Conservation (phyloP, 257 asterid species). For the Eustoma russellianum region DNA sequence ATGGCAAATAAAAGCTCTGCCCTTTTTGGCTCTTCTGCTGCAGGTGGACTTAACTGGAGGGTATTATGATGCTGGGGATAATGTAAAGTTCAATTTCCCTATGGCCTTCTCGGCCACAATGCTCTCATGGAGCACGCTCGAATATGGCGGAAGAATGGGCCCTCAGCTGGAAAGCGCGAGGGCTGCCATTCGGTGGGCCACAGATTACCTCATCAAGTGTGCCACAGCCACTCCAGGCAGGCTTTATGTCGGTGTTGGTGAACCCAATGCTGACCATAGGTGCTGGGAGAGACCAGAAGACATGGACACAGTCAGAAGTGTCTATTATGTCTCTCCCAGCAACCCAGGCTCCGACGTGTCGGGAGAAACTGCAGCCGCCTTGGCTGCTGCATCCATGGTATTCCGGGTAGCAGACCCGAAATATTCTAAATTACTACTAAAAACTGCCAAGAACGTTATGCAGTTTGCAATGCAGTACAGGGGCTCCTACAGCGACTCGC, state of each 20-base stretch:
- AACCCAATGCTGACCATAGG: constrained; percentile 63
- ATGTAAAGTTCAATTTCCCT: constrained; percentile 78
- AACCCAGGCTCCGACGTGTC: constrained; percentile 94
- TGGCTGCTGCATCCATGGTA: constrained; percentile 82
- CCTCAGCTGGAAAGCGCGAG: constrained; percentile 32
- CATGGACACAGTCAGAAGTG: constrained; percentile 62
- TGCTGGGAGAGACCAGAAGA: constrained; percentile 96
- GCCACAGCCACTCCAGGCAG: constrained; percentile 61
- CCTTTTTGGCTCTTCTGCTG: background rate
- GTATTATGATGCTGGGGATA: constrained; percentile 89
- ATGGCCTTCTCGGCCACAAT: constrained; percentile 86
- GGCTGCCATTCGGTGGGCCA: constrained; percentile 72
- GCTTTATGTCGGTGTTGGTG: constrained; percentile 84
- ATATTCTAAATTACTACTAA: constrained; percentile 42
- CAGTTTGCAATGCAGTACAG: constrained; percentile 55
- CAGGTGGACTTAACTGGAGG: constrained; percentile 89
- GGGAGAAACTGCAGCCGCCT: constrained; percentile 84
- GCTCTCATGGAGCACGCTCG: constrained; percentile 73
- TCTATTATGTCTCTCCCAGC: constrained; percentile 45
- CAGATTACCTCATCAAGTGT: constrained; percentile 78
- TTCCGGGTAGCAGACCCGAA: constrained; percentile 42
- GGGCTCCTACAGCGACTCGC: constrained; percentile 74
- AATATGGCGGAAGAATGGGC: constrained; percentile 58
- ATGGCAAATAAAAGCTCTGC: too few species aligned
- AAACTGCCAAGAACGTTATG: constrained; percentile 50